phyloP scores from a whole-genome alignment of 257 asterid genomes.

The Cynanchum wilfordii region DNA sequence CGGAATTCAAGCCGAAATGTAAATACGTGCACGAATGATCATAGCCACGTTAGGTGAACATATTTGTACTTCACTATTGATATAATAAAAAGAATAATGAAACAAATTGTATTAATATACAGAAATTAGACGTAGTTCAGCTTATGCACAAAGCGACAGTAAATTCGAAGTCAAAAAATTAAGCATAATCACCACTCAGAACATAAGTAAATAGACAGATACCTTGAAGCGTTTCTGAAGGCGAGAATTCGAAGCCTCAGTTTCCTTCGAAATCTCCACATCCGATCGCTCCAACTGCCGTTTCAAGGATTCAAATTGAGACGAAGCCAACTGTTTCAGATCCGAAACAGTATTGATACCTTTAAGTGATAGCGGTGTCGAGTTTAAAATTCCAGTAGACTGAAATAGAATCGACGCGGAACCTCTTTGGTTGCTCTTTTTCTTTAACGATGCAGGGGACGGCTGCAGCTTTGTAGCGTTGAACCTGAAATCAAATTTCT shows the following conservation, averaged over 20 bases:
- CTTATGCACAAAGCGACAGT: not conserved
- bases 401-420: constrained; percentile 35
- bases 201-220: not conserved
- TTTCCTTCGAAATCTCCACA: constrained; percentile 64
- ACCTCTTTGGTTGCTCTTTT: constrained; percentile 29
- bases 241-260: constrained; percentile 65
- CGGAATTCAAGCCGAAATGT: not conserved
- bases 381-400: constrained; percentile 26
- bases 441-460: constrained; percentile 27
- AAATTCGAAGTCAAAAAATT: not conserved
- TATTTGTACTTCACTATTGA: not conserved
- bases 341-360: constrained; percentile 52
- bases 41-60: not conserved
- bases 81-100: not conserved
- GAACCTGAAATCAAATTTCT: constrained; percentile 44
- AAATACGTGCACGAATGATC: not conserved
- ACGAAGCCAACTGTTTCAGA: constrained; percentile 56
- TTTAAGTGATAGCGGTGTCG: constrained; percentile 31
- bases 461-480: constrained; percentile 30
- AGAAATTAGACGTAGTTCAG: not conserved
- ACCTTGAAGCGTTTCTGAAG: constrained; percentile 85
- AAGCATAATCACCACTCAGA: not conserved
- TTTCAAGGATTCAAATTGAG: constrained; percentile 49
- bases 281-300: constrained; percentile 62
- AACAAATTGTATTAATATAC: not conserved